A percentile compares a stretch with the other conserved stretches of the same genome.
phyloP scores from a whole-genome alignment of 768 basidiomycete species.

The Podaxis pistillaris region DNA sequence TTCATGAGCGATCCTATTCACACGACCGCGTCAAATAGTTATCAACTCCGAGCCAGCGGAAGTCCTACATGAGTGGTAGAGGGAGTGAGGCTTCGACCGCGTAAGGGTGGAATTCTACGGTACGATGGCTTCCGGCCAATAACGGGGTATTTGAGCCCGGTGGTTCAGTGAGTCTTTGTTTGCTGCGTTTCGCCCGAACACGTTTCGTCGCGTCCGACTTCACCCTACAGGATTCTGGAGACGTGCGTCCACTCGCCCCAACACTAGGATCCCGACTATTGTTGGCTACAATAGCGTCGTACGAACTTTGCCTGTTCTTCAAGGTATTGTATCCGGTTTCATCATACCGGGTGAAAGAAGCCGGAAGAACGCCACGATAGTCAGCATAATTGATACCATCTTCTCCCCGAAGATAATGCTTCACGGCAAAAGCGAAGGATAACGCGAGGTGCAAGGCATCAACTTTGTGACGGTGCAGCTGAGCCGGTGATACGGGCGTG shows the following conservation, averaged over 20 bases:
- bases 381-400: conserved; percentile 73
- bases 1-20: conserved; percentile 75
- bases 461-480: conserved; percentile 66
- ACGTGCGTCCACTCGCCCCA: conserved; percentile 29
- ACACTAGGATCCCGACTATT: conserved; percentile 27
- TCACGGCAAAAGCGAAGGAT: conserved; percentile 70
- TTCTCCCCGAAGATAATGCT: conserved; percentile 84
- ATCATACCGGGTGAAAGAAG: conserved; percentile 50
- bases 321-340: conserved; percentile 39
- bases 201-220: conserved; percentile 62
- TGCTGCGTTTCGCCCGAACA: conserved; percentile 70
- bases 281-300: conserved; percentile 38
- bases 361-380: conserved; percentile 64
- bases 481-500: conserved; percentile 42
- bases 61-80: conserved; percentile 71
- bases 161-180: conserved; percentile 41
- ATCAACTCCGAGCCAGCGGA: background rate
- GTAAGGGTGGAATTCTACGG: conserved; percentile 59
- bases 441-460: conserved; percentile 67
- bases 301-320: conserved; percentile 31
- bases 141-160: conserved; percentile 53
- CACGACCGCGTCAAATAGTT: background rate
- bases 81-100: conserved; percentile 67
- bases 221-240: conserved; percentile 27
- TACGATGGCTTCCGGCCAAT: conserved; percentile 50